Conservation (phyloP, 805 yeast species). For the Wickerhamomyces silvicola region DNA sequence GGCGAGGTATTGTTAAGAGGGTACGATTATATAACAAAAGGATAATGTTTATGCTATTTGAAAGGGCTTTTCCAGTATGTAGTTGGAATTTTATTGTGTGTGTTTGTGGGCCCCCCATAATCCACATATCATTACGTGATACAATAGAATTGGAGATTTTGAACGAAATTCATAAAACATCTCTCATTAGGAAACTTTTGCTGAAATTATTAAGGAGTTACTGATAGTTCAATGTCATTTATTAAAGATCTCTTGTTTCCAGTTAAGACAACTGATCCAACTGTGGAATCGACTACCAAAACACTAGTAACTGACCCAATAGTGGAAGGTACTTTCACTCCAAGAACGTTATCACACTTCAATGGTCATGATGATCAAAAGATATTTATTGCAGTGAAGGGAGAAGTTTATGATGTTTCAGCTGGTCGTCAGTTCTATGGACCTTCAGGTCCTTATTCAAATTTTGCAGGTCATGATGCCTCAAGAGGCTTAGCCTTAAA, state of each 20-base stretch:
- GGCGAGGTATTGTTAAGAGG: constrained; percentile 29
- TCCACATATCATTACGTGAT: too few species aligned
- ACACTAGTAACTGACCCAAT: constrained; percentile 27
- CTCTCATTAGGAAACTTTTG: too few species aligned
- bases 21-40: too few species aligned
- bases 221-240: constrained; percentile 24
- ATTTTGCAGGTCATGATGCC: constrained; percentile 95
- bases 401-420: constrained; percentile 79
- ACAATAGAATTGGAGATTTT: too few species aligned
- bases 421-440: constrained; percentile 83
- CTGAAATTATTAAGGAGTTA: too few species aligned
- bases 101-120: too few species aligned
- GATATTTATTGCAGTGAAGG: constrained; percentile 82
- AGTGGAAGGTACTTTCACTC: constrained; percentile 55
- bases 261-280: constrained; percentile 20
- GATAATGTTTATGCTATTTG: too few species aligned
- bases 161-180: too few species aligned
- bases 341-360: constrained; percentile 61
- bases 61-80: too few species aligned
- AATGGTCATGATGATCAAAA: constrained; percentile 77
- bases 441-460: constrained; percentile 91
- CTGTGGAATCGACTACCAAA: constrained; percentile 6
- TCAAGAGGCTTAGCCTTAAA: constrained; percentile 86
- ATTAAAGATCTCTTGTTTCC: constrained; percentile 22
- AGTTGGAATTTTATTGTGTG: too few species aligned